These are phyloP conservation scores for Scytalidium lignicola DNA, from an alignment of 2,329 filamentous ascomycete genomes.

Conservation along the genomic window DNA sequence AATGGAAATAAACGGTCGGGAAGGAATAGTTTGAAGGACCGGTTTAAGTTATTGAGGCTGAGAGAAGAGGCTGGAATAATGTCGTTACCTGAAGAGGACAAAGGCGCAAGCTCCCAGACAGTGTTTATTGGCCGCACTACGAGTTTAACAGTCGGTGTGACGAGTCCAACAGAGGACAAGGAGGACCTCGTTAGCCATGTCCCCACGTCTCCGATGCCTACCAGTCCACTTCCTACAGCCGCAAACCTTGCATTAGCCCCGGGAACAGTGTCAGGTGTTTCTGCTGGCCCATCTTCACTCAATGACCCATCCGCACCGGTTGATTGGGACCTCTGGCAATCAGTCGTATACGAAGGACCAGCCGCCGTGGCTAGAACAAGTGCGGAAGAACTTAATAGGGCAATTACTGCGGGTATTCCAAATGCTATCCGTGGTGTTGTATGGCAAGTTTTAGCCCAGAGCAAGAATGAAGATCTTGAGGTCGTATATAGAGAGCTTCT, in stretches of 20 bases:
- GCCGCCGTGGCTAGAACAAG: slow-evolving; percentile 83
- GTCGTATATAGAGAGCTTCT: slow-evolving; percentile 78
- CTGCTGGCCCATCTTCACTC: slow-evolving; percentile 66
- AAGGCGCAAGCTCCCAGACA: slow-evolving; percentile 34
- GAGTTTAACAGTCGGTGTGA: slow-evolving; percentile 37
- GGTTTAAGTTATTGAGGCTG: slow-evolving; percentile 73
- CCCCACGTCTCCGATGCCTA: slow-evolving; percentile 24
- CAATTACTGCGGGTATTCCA: slow-evolving; percentile 90
- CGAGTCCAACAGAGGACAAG: slow-evolving; percentile 35
- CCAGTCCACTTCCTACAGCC: slow-evolving; percentile 50
- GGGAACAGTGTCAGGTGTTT: slow-evolving; percentile 78
- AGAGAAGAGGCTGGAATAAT: slow-evolving; percentile 63
- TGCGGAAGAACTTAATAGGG: slow-evolving; percentile 80
- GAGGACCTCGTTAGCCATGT: slow-evolving; percentile 36
- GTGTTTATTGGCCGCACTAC: slow-evolving; percentile 35
- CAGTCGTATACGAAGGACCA: slow-evolving; percentile 90
- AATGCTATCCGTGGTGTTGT: slow-evolving; percentile 96
- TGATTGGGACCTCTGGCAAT: slow-evolving; percentile 99
- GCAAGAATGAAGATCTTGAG: slow-evolving; percentile 89
- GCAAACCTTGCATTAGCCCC: slow-evolving; percentile 71
- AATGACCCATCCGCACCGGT: slow-evolving; percentile 64
- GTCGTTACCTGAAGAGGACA: slow-evolving; percentile 44
- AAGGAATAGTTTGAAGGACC: slow-evolving; percentile 66
- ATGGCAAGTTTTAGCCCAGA: slow-evolving; percentile 95
- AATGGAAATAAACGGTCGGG: slow-evolving; percentile 40